phyloP scores from a whole-genome alignment of 1,284 basidiomycete genomes.

The Microbotryum violaceum region DNA sequence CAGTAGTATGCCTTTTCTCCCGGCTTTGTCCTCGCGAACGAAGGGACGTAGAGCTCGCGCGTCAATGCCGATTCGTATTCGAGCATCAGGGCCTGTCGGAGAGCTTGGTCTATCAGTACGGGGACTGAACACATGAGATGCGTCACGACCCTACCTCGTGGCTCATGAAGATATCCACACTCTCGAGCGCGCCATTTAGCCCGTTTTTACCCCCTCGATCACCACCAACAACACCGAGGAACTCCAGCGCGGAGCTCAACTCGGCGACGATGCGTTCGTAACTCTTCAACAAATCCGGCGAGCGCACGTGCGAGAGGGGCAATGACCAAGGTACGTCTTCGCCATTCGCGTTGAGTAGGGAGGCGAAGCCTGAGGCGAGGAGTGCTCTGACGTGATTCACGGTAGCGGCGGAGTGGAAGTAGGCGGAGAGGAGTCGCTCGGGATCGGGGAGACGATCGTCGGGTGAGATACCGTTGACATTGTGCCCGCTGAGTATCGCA shows the following conservation, averaged over 20 bases:
- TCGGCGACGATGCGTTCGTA: slow-evolving; percentile 78
- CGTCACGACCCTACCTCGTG: slow-evolving; percentile 47
- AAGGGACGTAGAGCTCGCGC: slow-evolving; percentile 41
- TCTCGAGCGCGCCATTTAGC: slow-evolving; percentile 65
- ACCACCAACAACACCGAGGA: slow-evolving; percentile 77
- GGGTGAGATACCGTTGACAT: slow-evolving; percentile 71
- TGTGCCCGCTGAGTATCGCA: slow-evolving; percentile 65
- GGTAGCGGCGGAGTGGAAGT: slow-evolving; percentile 91
- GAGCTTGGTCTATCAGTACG: no score
- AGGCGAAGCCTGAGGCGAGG: slow-evolving; percentile 83
- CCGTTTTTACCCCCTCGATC: slow-evolving; percentile 53
- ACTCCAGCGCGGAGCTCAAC: slow-evolving; percentile 84
- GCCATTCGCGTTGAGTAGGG: slow-evolving; percentile 38
- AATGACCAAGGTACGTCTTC: slow-evolving; percentile 84
- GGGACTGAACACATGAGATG: background rate
- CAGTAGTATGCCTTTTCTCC: slow-evolving; percentile 21
- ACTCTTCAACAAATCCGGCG: slow-evolving; percentile 63
- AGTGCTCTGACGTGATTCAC: slow-evolving; percentile 86
- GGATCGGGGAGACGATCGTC: slow-evolving; percentile 80
- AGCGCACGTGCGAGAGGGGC: slow-evolving; percentile 87
- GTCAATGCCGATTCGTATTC: slow-evolving; percentile 91
- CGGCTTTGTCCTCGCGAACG: slow-evolving; percentile 12
- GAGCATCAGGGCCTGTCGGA: slow-evolving; percentile 69
- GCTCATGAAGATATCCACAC: slow-evolving; percentile 89
- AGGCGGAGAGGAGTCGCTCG: slow-evolving; percentile 73